Evolutionary conservation across 768 basidiomycete genomes (phyloP), one percentile per base, ranked within the genome.

Genomic region (Boletellus sp.): DNA sequence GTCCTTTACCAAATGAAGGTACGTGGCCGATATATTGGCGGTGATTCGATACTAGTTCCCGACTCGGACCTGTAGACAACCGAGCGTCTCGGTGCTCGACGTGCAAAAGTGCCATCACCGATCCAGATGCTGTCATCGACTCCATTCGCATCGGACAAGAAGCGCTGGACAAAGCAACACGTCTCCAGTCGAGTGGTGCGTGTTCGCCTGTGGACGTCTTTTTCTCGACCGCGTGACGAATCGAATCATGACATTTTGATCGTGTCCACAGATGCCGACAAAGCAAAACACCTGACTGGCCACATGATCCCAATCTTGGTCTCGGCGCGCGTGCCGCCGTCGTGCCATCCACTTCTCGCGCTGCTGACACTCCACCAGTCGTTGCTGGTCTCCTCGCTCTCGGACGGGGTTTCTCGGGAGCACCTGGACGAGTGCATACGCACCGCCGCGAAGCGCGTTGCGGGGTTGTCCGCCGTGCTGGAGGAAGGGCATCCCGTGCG

Each of bases 321-420:
- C 1, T 80, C 82, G 0, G 78, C 77, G 1, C 77, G 78, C 1
- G 60, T 89, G 8, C 75, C 84, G 0, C 78, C 84, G 0, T 79
- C 85, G 0, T 76, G 84, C 0, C 84, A 95, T 58, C 94, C 94
- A 1, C 78, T 91, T 13, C 79, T 92, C 12, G 84, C 82, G 0
- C 71, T 94, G 4, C 71, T 78, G 3, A 82, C 87, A n/a, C 78
- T 92, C 13, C 80, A 85, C 53, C 78, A 82, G 41, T 78, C 82
- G 10, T 77, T 93, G 22, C 78, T 87, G 19, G 76, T 90, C 34
- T 64, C 75, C 2, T 69, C 76, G 6, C 70, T 87, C 3, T 66
- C 73, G 8, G 52, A 61, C 7, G 60, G 64, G 3, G 55, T 69
- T 4, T 72, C 76, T 0, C 78, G 81, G 50, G 77, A 79, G 19